phyloP scores from a whole-genome alignment of 306 rosid species.

The Mucuna pruriens region DNA sequence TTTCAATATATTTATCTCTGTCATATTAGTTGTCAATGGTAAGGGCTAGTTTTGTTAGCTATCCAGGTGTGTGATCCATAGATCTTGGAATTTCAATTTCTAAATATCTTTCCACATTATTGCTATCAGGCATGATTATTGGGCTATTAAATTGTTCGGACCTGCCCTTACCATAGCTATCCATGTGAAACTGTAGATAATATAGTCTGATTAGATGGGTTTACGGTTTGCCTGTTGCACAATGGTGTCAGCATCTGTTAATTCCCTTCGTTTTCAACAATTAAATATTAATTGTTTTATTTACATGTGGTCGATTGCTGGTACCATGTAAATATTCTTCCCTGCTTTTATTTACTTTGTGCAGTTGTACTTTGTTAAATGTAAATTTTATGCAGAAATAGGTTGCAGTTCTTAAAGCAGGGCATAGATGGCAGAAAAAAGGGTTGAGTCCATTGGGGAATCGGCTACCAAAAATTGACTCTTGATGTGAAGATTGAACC shows the following conservation, averaged over 20 bases:
- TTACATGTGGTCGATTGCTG: slow-evolving; percentile 10
- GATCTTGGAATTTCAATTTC: slow-evolving; percentile 10
- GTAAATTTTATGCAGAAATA: slow-evolving; percentile 58
- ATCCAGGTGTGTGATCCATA: background rate
- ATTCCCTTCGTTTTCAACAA: slow-evolving; percentile 1
- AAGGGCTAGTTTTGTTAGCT: background rate
- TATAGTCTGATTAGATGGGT: slow-evolving; percentile 27
- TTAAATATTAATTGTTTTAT: background rate
- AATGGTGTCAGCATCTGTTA: background rate
- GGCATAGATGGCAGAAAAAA: slow-evolving; percentile 65
- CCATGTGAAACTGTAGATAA: background rate
- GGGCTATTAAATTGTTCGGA: slow-evolving; percentile 23
- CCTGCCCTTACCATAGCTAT: background rate
- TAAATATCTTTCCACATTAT: slow-evolving; percentile 1
- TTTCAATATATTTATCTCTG: background rate
- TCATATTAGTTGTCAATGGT: slow-evolving; percentile 8
- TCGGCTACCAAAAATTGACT: slow-evolving; percentile 50
- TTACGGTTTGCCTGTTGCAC: background rate
- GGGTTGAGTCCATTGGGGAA: slow-evolving; percentile 37
- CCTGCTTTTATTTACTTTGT: slow-evolving; percentile 21
- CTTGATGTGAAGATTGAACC: slow-evolving; percentile 44
- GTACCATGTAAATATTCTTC: background rate
- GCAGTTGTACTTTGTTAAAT: slow-evolving; percentile 8
- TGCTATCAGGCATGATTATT: background rate
- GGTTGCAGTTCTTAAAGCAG: slow-evolving; percentile 76